Percentiles rank a stretch among this genome's conserved stretches.
Evolutionary conservation across 345 rosid genomes (phyloP).

Genomic region (Salix viminalis): DNA sequence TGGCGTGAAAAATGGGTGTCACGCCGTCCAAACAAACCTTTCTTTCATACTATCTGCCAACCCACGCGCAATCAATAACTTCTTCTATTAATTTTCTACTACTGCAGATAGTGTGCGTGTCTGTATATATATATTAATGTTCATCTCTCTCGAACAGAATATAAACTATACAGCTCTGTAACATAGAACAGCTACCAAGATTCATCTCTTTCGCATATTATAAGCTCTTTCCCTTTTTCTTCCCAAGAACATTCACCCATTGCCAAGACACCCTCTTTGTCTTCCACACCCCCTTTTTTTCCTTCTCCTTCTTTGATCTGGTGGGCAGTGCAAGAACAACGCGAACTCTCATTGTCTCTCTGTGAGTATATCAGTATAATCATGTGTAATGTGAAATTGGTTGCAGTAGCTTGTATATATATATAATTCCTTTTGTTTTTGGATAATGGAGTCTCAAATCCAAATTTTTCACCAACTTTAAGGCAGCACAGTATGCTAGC

Average conservation of each 20-base stretch:
- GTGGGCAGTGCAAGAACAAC: slow-evolving; percentile 3
- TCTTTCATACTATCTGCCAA: slow-evolving; percentile 37
- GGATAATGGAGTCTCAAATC: not conserved
- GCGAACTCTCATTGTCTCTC: not conserved
- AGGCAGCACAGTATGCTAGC: not conserved
- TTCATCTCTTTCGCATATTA: slow-evolving; percentile 1
- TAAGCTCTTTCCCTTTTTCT: slow-evolving; percentile 3
- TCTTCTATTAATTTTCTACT: not conserved
- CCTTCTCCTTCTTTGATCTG: not conserved
- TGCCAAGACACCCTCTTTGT: slow-evolving; percentile 4
- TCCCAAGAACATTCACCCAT: slow-evolving; percentile 15
- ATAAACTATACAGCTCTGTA: not conserved
- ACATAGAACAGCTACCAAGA: not conserved
- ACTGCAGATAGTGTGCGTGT: slow-evolving; percentile 11
- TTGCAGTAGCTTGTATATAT: not conserved
- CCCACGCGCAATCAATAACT: slow-evolving; percentile 92
- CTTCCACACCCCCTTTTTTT: not conserved
- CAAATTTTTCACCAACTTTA: not conserved
- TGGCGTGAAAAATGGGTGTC: slow-evolving; percentile 61
- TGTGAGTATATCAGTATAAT: slow-evolving; percentile 9
- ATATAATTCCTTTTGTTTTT: not conserved
- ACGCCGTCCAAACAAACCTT: slow-evolving; percentile 95
- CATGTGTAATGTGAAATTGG: not conserved
- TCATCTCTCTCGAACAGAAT: not conserved
- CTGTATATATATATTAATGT: slow-evolving; percentile 9